Evolutionary conservation across 495 filamentous ascomycete genomes (phyloP), one percentile per base, ranked within the genome.

Genomic region (Hypoxylon crocopeplum): DNA sequence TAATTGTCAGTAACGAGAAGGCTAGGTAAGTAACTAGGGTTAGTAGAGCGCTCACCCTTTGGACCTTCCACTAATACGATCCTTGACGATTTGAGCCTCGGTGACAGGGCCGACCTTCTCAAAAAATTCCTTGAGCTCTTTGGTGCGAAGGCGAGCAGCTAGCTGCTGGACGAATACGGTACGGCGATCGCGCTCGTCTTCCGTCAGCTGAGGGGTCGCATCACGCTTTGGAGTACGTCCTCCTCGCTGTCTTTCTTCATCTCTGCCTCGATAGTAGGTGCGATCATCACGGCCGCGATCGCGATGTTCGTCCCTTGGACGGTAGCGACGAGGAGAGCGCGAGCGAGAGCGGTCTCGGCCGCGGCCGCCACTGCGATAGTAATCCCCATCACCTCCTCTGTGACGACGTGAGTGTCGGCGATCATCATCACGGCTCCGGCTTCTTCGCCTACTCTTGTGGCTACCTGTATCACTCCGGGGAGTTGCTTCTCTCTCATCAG

Each of bases 41-140:
- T 5, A 8, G 56, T 53, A 38, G 34, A 37, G 53, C 16, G 80
- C 86, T 62, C 81, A 97, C 94, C 94, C 94, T 84, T 99, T 99
- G 16, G 92, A 97, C 73, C 95, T 89, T 59, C 92, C 91, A 75
- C 91, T 96, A 49, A 98, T 91, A 53, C 95, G 83, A 67, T 99
- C 95, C 77, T 97, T 98, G n/a, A 99, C 95, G 66, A 99, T 98
- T 75, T 97, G 94, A 46, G 95, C 95, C 75, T 98, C 95, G 67
- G 93, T 95, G 20, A 99, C 94, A 24, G 91, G 89, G 64, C 95
- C 95, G 68, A 93, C 90, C 76, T 93, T 93, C 75, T 96, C 91
- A 70, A 99, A 99, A 71, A 99, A 99, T 51, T 84, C 84, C 74
- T 93, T 91, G 46, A 99, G 82, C 71, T 99, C 92, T 68, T 91